Base-by-base conservation (phyloP, 257 asterid species). In the Gentiana straminea region DNA sequence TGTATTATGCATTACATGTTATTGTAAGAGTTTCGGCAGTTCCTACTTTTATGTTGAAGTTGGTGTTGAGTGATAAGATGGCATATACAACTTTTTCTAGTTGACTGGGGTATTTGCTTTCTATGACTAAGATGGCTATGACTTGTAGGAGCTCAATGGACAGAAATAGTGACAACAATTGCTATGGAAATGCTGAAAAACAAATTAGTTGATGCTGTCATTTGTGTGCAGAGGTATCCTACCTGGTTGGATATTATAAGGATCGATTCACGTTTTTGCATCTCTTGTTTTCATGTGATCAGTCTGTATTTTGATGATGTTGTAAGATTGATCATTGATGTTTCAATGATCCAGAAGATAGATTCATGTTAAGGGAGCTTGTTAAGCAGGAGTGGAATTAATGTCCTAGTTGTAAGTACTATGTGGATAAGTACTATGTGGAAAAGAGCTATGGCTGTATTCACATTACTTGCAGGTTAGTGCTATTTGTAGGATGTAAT, bases 101-200 rank as follows among this genome's bases (percentile, higher is more conserved):
- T 39, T 39, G 44, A 39, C 7, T 39, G 44, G 44, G 4, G 7
- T 39, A 39, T 39, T 3, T 37, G 10, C 3, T 24, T 33, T 9
- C 4, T 24, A 9, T 52, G 50, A 64, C 60, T 52, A 58, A 39
- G 71, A 54, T 41, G 15, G 54, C 39, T 48, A 15, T 32, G 33
- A 47, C 65, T 49, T n/a, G 35, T 65, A 91, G 98, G 97, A 70
- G 98, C 98, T 62, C 98, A 87, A 75, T 91, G 98, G 98, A 91
- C 98, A 12, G 98, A 97, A 52, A 84, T 87, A 73, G 98, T 91
- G 64, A 91, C 98, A 39, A 91, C 98, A 73, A 87, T 91, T 71
- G 97, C 97, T 2, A 75, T 87, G 57, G 98, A 87, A 74, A 91
- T 91, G 98, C 94, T 91, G 54, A 85, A 84, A 70, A 68, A 86